phyloP scores from a whole-genome alignment of 768 basidiomycete genomes.

The Boletus subcaerulescens region DNA sequence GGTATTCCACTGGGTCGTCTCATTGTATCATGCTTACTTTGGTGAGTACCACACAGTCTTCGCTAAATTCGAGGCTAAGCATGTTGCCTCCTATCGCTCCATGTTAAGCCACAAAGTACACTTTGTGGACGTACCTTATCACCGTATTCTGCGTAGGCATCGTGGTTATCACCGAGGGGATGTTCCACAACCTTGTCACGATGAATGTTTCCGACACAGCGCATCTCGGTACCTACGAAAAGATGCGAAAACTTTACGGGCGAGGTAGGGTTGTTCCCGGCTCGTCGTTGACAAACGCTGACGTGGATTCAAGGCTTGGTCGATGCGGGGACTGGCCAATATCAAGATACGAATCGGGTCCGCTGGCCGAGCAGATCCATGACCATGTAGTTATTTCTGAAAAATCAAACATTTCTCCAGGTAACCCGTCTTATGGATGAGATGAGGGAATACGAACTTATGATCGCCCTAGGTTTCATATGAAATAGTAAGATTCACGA shows the following conservation, averaged over 20 bases:
- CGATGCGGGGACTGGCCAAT: not conserved
- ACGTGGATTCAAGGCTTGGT: constrained; percentile 7
- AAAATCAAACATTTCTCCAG: not conserved
- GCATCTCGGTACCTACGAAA: constrained; percentile 19
- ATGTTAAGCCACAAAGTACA: constrained; percentile 11
- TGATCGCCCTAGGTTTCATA: not conserved
- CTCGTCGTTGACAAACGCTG: not conserved
- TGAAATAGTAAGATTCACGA: not conserved
- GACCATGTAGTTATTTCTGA: constrained; percentile 12
- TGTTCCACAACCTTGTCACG: constrained; percentile 21
- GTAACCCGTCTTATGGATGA: not conserved
- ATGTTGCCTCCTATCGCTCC: not conserved
- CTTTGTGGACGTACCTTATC: constrained; percentile 12
- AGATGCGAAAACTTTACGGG: constrained; percentile 11
- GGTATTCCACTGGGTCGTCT: constrained; percentile 24
- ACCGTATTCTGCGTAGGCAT: constrained; percentile 18
- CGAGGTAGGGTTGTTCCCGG: constrained; percentile 1
- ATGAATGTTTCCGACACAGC: constrained; percentile 3
- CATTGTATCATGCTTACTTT: constrained; percentile 19
- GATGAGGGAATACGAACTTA: not conserved
- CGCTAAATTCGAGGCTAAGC: not conserved
- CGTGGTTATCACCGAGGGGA: constrained; percentile 14
- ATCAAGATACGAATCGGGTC: not conserved
- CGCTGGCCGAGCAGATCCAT: constrained; percentile 11
- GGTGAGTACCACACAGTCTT: constrained; percentile 1